Base-by-base conservation (phyloP, 352 stramenopile species). In the Thalassiosira ordinaria region DNA sequence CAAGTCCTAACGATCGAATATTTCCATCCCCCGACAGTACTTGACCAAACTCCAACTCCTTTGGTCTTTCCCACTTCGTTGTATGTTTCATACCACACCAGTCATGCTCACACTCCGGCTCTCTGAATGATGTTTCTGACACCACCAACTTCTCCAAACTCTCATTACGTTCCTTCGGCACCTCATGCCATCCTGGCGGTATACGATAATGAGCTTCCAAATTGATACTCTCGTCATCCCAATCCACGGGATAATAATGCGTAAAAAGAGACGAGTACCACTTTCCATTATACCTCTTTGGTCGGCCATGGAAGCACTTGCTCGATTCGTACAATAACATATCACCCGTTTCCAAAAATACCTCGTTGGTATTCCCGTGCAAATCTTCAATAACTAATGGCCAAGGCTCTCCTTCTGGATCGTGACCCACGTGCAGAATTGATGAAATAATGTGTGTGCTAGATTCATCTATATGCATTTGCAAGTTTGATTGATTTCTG, bases 351-450 rank as follows among this genome's bases (percentile, higher is more conserved):
- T 91, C 70, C 8, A 95, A 61, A 26, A 88, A 67, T n/a, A 91
- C 84, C 41, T 85, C 83, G 52, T 90, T 84, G 8, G 79, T 87
- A 35, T 86, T 83, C 13, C 90, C 90, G 4, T 79, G 35, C 56
- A 85, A 87, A 78, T 92, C 85, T 67, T 92, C 83, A 74, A 95
- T 92, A 13, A 92, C 84, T 20, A 95, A 79, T n/a, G 85, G 88
- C 84, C 85, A 93, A 53, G 83, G 84, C 59, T 91, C 84, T 1
- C 76, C 74, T 46, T 90, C 76, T 20, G 85, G 74, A 41, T 76
- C 80, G 27, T 83, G 80, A 20, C 80, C 88, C 46, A 93, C 79
- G 52, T 93, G 88, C 18, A 91, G 73, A 49, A 93, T 93, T 13
- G 65, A 82, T 6, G 69, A 83, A 33, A 92, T 88, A 5, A 92